Base-by-base conservation (phyloP, 2,329 filamentous ascomycete species). In the Fusarium agapanthi region DNA sequence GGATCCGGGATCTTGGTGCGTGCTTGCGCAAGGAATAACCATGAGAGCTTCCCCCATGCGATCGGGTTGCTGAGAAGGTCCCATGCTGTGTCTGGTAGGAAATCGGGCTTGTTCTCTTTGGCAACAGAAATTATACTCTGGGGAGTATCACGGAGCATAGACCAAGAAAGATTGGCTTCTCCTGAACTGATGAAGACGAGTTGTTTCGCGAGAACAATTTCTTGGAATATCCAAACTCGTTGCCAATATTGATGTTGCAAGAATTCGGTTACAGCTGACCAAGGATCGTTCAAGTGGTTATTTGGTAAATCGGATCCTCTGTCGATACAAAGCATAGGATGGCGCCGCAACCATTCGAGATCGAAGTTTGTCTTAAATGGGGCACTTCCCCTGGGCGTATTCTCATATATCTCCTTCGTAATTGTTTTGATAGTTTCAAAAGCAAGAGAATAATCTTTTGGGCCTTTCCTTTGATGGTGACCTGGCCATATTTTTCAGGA, bases 391-490 rank as follows among this genome's bases (percentile, higher is more conserved):
- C 32, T 18, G 7, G 35, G 26, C 3, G 16, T 32, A 10, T 53
- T 41, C 26, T 61, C 10, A 13, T 35, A 26, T 38, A 43, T 22
- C 15, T 47, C 30, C 5, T 16, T 20, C 7, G 18, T 12, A 3
- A 67, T 12, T 22, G 26, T 37, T 18, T 53, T 24, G 8, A 61
- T 43, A 6, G 54, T 40, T 12, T 37, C 16, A 24, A 61, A 54
- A 24, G 54, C 45, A 34, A 67, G 65, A n/a, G 54, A 61, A n/a
- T 61, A 43, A 24, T 67, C 54, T 34, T 61, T 61, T 10, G 65
- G 54, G 0, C 62, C 40, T 34, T 43, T 26, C 26, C 40, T 26
- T 62, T n/a, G 32, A 54, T 62, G 7, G 47, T 67, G 41, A 67
- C 24, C 16, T 54, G 18, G 26, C 63, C 47, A 26, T 43, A 30